These are phyloP conservation scores for Talaromyces wortmannii DNA, from an alignment of 495 filamentous ascomycete species.

Conservation along the genomic window DNA sequence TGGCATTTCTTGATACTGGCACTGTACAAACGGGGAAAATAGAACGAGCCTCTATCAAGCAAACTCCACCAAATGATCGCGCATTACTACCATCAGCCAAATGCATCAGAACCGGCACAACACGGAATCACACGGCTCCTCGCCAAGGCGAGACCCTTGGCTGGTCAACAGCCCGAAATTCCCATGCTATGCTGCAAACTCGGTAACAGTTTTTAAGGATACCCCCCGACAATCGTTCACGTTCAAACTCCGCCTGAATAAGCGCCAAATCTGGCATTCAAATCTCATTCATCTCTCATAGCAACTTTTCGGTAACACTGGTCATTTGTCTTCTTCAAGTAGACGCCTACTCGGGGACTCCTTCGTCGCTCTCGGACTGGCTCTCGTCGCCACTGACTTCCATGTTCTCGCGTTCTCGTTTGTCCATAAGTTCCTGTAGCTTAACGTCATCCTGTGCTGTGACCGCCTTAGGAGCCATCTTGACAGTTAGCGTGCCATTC, in stretches of 20 bases:
- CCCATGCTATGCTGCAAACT: neutral
- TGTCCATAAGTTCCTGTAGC: constrained; percentile 96
- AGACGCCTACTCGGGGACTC: constrained; percentile 32
- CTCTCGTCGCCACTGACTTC: constrained; percentile 96
- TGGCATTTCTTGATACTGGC: too few species aligned
- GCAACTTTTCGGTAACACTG: neutral
- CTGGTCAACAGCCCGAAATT: neutral
- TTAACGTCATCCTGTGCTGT: constrained; percentile 98
- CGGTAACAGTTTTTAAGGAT: neutral
- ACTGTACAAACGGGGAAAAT: neutral
- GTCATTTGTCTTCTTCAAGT: neutral
- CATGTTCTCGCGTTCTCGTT: constrained; percentile 94
- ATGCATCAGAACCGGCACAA: neutral
- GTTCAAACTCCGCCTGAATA: neutral
- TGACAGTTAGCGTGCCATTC: constrained; percentile 74
- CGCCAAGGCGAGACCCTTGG: neutral
- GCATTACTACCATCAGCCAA: neutral
- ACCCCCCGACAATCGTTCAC: neutral
- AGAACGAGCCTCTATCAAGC: neutral
- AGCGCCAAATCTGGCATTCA: neutral
- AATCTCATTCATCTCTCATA: neutral
- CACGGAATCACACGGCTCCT: neutral
- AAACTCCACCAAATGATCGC: neutral
- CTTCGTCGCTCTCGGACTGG: constrained; percentile 86
- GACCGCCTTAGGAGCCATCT: constrained; percentile 98